phyloP scores from a whole-genome alignment of 345 rosid species.

The Sonneratia alba region DNA sequence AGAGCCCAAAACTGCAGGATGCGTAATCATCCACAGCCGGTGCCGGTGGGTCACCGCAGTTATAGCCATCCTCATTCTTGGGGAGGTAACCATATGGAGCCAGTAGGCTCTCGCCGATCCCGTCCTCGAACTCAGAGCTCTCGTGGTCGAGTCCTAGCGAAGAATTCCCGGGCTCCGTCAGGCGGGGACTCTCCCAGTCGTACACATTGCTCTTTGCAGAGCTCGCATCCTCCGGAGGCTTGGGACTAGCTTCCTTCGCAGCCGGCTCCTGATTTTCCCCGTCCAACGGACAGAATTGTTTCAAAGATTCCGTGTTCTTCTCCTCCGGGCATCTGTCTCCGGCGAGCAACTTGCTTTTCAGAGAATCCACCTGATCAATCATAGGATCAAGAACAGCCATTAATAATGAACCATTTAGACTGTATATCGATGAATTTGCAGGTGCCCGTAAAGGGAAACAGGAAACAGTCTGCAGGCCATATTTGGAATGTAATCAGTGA shows the following conservation, averaged over 20 bases:
- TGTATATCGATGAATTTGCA: too few relatives aligned
- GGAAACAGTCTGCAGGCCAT: too few relatives aligned
- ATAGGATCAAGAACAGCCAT: not conserved
- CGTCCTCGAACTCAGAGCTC: conserved; percentile 37
- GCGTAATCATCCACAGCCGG: conserved; percentile 4
- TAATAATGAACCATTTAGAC: too few relatives aligned
- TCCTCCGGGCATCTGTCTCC: conserved; percentile 17
- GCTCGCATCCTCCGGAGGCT: conserved; percentile 35
- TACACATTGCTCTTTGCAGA: conserved; percentile 40
- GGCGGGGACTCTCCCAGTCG: conserved; percentile 35
- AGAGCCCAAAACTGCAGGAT: conserved; percentile 35
- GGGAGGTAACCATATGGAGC: conserved; percentile 19
- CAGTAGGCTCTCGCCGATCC: conserved; percentile 23
- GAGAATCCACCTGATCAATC: conserved; percentile 32
- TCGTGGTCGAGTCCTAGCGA: conserved; percentile 29
- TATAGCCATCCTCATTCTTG: conserved; percentile 20
- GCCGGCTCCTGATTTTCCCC: not conserved
- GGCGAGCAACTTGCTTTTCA: conserved; percentile 34
- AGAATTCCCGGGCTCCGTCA: conserved; percentile 35
- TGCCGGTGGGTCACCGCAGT: conserved; percentile 7
- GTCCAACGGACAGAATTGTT: not conserved
- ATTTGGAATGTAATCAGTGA: too few relatives aligned
- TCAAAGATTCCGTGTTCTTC: conserved; percentile 4
- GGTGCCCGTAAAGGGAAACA: too few relatives aligned
- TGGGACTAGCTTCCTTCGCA: not conserved